Conservation (phyloP, 768 basidiomycete genomes). For the Cystofilobasidium macerans region DNA sequence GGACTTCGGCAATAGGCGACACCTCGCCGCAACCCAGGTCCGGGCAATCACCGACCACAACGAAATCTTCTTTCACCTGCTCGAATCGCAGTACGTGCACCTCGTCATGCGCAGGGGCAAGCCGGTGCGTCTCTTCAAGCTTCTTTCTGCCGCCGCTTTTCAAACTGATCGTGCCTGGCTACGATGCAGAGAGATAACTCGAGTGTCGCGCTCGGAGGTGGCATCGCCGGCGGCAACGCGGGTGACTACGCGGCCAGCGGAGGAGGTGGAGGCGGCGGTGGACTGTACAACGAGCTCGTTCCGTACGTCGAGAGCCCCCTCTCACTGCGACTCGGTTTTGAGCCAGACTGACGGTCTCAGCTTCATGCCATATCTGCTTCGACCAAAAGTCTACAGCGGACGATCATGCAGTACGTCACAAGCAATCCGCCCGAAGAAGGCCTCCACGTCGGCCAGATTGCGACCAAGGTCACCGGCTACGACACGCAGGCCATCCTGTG, state of each 20-base stretch:
- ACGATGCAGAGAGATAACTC: slow-evolving; percentile 33
- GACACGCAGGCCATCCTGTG: slow-evolving; percentile 8
- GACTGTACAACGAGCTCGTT: slow-evolving; percentile 46
- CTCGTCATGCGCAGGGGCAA: slow-evolving; percentile 65
- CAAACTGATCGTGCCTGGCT: slow-evolving; percentile 10
- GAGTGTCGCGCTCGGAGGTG: slow-evolving; percentile 30
- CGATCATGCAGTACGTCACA: slow-evolving; percentile 21
- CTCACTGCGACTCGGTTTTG: not conserved
- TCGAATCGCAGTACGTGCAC: slow-evolving; percentile 62
- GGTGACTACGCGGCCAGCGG: slow-evolving; percentile 55
- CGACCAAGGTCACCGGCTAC: slow-evolving; percentile 11
- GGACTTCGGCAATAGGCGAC: slow-evolving; percentile 65
- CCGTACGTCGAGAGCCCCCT: slow-evolving; percentile 1
- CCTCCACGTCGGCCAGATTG: slow-evolving; percentile 18
- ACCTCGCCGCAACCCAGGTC: slow-evolving; percentile 68
- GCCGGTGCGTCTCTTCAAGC: not conserved
- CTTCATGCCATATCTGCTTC: not conserved
- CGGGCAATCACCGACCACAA: slow-evolving; percentile 56
- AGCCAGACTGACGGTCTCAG: not conserved
- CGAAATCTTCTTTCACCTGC: slow-evolving; percentile 70
- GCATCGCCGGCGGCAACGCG: slow-evolving; percentile 53
- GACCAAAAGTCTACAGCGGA: slow-evolving; percentile 11
- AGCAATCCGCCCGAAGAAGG: slow-evolving; percentile 16
- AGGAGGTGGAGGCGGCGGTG: slow-evolving; percentile 52
- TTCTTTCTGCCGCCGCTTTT: not conserved